Base-by-base conservation (phyloP, 2,329 filamentous ascomycete genomes). In the Colletotrichum camelliae region DNA sequence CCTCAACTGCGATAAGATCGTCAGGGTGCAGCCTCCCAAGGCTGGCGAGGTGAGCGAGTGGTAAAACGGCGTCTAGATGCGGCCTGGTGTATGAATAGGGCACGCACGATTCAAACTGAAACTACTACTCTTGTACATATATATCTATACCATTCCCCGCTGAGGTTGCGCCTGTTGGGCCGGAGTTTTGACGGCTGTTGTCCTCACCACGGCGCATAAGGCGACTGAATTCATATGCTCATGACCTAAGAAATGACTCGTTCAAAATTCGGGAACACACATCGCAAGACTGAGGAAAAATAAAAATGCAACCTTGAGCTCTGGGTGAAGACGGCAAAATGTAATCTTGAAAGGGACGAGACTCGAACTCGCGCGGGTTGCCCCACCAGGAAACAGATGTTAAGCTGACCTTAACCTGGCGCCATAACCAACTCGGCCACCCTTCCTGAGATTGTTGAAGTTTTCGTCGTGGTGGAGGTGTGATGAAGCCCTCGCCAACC, bases 1-100 rank as follows among this genome's bases (percentile, higher is more conserved):
- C 70, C 87, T 93, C 68, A 94, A 94, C 85, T 92, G 90, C 79
- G 93, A 94, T 86, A 94, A 94, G 86, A 88, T 94, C 27, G 84
- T 94, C 15, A 88, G 93, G 72, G 87, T 93, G 80, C 87, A 93
- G 84, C 87, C 86, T 79, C 89, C 89, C 24, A 87, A 87, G 80
- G 80, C 85, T 0, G 89, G 87, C 18, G 87, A 89, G 84, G 79
- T 89, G 18, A 73, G 83, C 5, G 84, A 86, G 80, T 89, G 87
- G 87, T 89, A 77, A 83, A 18, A 4, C 37, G 43, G 33, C 16
- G 43, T 37, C 39, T 39, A 37, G 35, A 37, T 15, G 16, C n/a
- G 10, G 24, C 7, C 21, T 37, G 64, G 43, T 75, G 70, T 75
- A 73, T 39, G 73, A 73, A 65, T 65, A 61, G 6, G 37, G 57